These are phyloP conservation scores for Jasminum sambac DNA, from an alignment of 257 asterid species.

Conservation along the genomic window DNA sequence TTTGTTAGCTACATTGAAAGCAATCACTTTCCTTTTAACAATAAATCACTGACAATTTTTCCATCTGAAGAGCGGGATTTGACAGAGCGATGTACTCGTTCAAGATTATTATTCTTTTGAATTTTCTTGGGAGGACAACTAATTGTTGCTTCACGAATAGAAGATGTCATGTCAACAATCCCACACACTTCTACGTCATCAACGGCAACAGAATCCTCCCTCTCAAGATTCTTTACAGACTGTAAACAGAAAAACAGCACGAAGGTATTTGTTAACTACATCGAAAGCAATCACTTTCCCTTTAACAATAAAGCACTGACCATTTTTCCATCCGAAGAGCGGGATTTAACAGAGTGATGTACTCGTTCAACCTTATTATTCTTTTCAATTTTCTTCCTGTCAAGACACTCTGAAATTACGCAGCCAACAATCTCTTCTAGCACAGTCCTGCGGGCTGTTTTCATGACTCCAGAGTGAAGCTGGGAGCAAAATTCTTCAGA, in stretches of 20 bases:
- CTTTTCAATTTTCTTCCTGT: constrained; percentile 51
- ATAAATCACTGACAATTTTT: constrained; percentile 38
- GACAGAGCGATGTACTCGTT: constrained; percentile 34
- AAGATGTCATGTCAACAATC: constrained; percentile 30
- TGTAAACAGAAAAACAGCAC: constrained; percentile 31
- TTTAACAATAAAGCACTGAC: constrained; percentile 31
- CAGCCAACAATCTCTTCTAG: constrained; percentile 81
- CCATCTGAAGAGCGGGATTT: constrained; percentile 35
- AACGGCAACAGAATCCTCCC: constrained; percentile 32
- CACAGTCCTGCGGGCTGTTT: constrained; percentile 75
- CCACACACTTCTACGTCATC: constrained; percentile 40
- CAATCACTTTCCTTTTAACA: constrained; percentile 6
- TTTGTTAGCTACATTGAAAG: constrained; percentile 10
- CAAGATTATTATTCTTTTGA: constrained; percentile 40
- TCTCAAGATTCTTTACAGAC: constrained; percentile 40
- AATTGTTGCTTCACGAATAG: constrained; percentile 27
- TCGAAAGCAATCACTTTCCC: constrained; percentile 14
- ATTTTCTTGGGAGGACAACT: constrained; percentile 47
- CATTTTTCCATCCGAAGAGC: constrained; percentile 35
- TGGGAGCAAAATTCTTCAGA: constrained; percentile 76
- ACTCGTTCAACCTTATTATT: constrained; percentile 38
- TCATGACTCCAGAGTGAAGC: constrained; percentile 78
- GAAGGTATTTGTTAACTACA: constrained; percentile 11
- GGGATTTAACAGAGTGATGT: constrained; percentile 34
- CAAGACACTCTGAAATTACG: constrained; percentile 62